Evolutionary conservation across 2,329 filamentous ascomycete species (phyloP).

Genomic region (Fragosphaeria purpurea): DNA sequence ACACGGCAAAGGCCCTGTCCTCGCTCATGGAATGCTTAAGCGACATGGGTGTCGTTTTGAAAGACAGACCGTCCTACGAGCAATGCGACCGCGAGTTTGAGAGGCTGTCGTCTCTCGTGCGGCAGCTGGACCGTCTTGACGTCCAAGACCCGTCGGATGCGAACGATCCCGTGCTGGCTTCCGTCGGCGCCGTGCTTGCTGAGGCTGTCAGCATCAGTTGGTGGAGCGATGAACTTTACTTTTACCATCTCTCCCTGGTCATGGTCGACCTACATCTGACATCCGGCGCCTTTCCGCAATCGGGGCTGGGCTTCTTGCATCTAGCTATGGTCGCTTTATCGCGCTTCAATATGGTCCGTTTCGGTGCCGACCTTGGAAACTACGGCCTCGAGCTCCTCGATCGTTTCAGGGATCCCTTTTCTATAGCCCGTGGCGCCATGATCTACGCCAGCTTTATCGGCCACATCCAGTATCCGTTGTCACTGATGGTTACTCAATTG

Average conservation of each 20-base stretch:
- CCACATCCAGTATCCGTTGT: conserved; percentile 56
- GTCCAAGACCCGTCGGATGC: conserved; percentile 33
- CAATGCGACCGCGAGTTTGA: conserved; percentile 70
- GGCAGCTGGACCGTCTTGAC: conserved; percentile 41
- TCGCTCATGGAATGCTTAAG: conserved; percentile 61
- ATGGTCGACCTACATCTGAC: conserved; percentile 58
- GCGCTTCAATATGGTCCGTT: conserved; percentile 60
- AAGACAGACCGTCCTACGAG: conserved; percentile 58
- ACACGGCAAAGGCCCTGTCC: conserved; percentile 58
- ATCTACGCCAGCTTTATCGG: conserved; percentile 60
- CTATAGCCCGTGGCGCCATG: conserved; percentile 58
- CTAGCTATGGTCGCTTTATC: conserved; percentile 56
- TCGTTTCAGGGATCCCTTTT: conserved; percentile 52
- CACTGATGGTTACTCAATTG: conserved; percentile 46
- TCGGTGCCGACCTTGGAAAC: conserved; percentile 55
- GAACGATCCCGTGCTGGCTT: conserved; percentile 45
- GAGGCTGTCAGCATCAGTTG: conserved; percentile 62
- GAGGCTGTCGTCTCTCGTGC: conserved; percentile 48
- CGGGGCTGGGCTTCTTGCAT: conserved; percentile 57
- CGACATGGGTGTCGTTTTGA: conserved; percentile 58
- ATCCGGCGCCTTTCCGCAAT: conserved; percentile 57
- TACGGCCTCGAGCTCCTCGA: conserved; percentile 56
- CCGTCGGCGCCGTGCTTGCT: conserved; percentile 58
- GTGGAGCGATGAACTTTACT: conserved; percentile 63
- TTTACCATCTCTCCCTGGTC: conserved; percentile 59